Evolutionary conservation across 2,329 filamentous ascomycete genomes (phyloP), one percentile per base, ranked within the genome.

Genomic region (Phialophora chinensis): DNA sequence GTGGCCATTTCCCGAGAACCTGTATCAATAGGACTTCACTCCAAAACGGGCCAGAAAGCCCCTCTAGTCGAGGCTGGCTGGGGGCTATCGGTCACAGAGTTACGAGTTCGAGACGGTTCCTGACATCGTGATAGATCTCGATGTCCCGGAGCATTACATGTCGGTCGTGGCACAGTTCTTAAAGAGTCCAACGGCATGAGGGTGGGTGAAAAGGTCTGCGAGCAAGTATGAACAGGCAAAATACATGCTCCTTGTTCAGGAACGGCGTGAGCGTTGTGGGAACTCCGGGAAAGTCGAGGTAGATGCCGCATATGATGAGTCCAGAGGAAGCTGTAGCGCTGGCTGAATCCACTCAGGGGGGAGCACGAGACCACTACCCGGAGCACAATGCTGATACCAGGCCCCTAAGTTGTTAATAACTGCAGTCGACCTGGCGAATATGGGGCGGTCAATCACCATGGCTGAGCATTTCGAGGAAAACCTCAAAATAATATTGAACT

Each of bases 81-180:
- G 17, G 38, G 17, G 38, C 17, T 0, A 44, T 20, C 8, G 38
- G 38, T 20, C 38, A 0, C 17, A 44, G 3, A n/a, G 38, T 8
- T n/a, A 6, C 17, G 17, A n/a, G 38, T n/a, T 17, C 38, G 7
- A 7, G 38, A n/a, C 17, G 7, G 17, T n/a, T 20, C 8, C 47
- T 52, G 10, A 52, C 49, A 52, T 17, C 5, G 6, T 29, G 4
- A 17, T 17, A 52, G 49, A 78, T 29, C 58, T 79, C 54, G 80
- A 82, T 71, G 75, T 80, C 68, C 77, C 73, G 10, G 77, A 80
- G 29, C 70, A 69, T 47, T 80, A 75, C 64, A 69, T 78, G 61
- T 62, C 70, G 31, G 74, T 78, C 38, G 72, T 80, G 14, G 73
- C 73, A 4, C 69, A 72, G 29, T 80, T 80, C 53, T 66, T 79